A percentile compares a stretch with the other conserved stretches of the same genome.
Conservation (phyloP, 805 yeast genomes). For the Ogataea kodamae region DNA sequence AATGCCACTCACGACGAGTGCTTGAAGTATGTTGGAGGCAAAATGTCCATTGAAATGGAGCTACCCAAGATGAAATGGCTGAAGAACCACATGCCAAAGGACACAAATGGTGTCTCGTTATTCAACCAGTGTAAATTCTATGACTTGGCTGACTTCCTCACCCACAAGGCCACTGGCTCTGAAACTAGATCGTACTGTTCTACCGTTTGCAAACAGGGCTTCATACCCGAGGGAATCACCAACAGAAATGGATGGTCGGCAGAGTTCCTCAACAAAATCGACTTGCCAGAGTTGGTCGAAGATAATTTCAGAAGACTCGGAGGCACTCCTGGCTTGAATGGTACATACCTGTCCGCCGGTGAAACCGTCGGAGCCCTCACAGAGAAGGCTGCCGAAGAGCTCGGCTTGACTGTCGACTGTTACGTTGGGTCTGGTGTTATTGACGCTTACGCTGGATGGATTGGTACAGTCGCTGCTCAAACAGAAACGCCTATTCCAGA, state of each 20-base stretch:
- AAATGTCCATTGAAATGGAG: slow-evolving; percentile 98
- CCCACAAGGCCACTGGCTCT: slow-evolving; percentile 84
- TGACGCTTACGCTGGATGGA: slow-evolving; percentile 98
- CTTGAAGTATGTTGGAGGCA: slow-evolving; percentile 91
- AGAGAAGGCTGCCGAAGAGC: slow-evolving; percentile 64
- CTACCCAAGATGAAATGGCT: slow-evolving; percentile 96
- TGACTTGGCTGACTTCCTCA: slow-evolving; percentile 87
- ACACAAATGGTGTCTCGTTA: slow-evolving; percentile 27
- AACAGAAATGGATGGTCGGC: slow-evolving; percentile 90
- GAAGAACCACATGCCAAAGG: slow-evolving; percentile 73
- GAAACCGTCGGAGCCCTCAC: slow-evolving; percentile 77
- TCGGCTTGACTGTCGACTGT: slow-evolving; percentile 78
- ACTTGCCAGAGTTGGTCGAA: slow-evolving; percentile 71
- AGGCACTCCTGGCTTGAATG: slow-evolving; percentile 73
- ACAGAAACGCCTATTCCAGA: slow-evolving; percentile 56
- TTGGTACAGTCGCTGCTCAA: slow-evolving; percentile 94
- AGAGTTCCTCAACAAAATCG: slow-evolving; percentile 67
- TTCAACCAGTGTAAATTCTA: slow-evolving; percentile 72
- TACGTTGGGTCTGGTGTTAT: slow-evolving; percentile 94
- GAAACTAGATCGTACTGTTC: slow-evolving; percentile 89
- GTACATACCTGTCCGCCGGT: slow-evolving; percentile 81
- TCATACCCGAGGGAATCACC: slow-evolving; percentile 89
- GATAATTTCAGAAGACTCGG: slow-evolving; percentile 79
- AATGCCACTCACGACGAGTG: slow-evolving; percentile 77
- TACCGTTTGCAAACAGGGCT: slow-evolving; percentile 93